Conservation (phyloP, 805 yeast genomes). For the Yamadazyma scolyti region DNA sequence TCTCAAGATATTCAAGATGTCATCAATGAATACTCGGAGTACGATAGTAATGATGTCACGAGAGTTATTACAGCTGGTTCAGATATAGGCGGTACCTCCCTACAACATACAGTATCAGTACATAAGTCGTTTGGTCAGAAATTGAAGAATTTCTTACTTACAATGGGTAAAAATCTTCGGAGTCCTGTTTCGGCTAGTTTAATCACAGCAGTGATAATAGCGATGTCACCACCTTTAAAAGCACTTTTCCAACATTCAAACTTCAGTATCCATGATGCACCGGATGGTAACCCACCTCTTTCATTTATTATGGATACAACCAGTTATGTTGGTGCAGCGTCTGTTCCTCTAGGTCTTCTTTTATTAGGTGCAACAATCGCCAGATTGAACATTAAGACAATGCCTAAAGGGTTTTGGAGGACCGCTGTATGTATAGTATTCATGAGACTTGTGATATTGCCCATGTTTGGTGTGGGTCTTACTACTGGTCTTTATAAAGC, state of each 20-base stretch:
- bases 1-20: conserved; percentile 36
- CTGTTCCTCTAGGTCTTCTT: conserved; percentile 82
- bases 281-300: conserved; percentile 79
- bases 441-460: conserved; percentile 62
- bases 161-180: conserved; percentile 45
- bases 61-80: conserved; percentile 18
- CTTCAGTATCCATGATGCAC: conserved; percentile 63
- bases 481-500: conserved; percentile 54
- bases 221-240: conserved; percentile 86
- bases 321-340: conserved; percentile 76
- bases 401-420: conserved; percentile 72
- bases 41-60: conserved; percentile 12
- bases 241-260: conserved; percentile 42
- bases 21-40: conserved; percentile 45
- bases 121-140: conserved; percentile 1
- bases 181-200: conserved; percentile 74
- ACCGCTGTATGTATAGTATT: conserved; percentile 56
- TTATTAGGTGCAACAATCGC: conserved; percentile 87
- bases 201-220: conserved; percentile 58
- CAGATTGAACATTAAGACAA: conserved; percentile 52
- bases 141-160: conserved; percentile 6
- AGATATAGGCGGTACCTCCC: conserved; percentile 16
- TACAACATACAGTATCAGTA: neutral
- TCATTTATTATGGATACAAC: conserved; percentile 83
- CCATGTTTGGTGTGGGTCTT: conserved; percentile 68